Evolutionary conservation across 306 rosid genomes (phyloP).

Genomic region (Citrullus mucosospermus): DNA sequence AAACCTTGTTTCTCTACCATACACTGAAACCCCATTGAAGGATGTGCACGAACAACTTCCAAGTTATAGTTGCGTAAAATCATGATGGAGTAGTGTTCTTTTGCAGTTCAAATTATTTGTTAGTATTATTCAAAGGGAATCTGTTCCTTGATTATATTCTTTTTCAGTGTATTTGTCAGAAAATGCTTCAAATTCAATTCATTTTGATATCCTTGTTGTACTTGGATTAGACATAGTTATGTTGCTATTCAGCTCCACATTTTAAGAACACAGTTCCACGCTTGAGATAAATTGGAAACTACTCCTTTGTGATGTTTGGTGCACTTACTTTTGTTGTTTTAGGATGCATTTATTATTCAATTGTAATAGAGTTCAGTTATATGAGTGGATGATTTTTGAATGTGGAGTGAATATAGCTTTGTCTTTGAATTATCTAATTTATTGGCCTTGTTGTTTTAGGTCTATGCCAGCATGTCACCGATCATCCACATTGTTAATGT

Average conservation of each 20-base stretch:
- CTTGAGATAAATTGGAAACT: background rate
- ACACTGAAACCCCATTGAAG: background rate
- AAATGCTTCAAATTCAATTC: background rate
- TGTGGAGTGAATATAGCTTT: background rate
- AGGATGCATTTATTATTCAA: background rate
- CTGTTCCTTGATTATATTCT: background rate
- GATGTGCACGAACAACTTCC: background rate
- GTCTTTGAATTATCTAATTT: background rate
- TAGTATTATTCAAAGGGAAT: background rate
- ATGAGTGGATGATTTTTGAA: background rate
- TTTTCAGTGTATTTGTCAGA: background rate
- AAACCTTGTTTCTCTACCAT: background rate
- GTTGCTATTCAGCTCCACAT: background rate
- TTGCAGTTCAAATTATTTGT: background rate
- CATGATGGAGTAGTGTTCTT: background rate
- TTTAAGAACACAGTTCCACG: background rate
- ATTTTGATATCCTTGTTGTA: background rate
- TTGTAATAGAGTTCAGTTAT: background rate
- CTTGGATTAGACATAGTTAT: background rate
- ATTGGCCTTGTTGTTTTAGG: conserved; percentile 36
- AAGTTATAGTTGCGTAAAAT: background rate
- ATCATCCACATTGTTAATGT: conserved; percentile 55
- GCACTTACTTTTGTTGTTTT: background rate
- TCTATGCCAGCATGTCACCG: conserved; percentile 90
- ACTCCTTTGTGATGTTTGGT: background rate